Evolutionary conservation across 2,329 filamentous ascomycete species (phyloP).

Genomic region (Orbilia blumenaviensis): DNA sequence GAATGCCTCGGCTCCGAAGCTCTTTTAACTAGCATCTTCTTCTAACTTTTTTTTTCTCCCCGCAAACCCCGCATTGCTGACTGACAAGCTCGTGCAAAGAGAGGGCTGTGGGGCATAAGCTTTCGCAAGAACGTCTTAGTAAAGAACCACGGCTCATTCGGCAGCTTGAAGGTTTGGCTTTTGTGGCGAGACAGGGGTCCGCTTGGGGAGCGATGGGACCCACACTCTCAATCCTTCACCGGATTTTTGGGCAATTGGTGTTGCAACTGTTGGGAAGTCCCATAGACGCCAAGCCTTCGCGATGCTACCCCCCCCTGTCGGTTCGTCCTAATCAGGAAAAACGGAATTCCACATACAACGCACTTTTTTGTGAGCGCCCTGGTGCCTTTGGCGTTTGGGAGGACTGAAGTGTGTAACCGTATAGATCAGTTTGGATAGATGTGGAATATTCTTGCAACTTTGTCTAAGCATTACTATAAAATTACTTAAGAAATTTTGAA

Average conservation of each 20-base stretch:
- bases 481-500: too few species aligned
- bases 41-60: not conserved
- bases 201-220: not conserved
- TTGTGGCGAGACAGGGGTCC: conserved; percentile 8
- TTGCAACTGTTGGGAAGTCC: not conserved
- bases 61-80: conserved; percentile 6
- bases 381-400: not conserved
- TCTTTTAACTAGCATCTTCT: not conserved
- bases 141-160: conserved; percentile 22
- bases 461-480: too few species aligned
- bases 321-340: not conserved
- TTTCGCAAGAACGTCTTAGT: not conserved
- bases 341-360: conserved; percentile 5
- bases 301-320: not conserved
- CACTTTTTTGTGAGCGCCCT: not conserved
- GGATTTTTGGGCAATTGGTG: not conserved
- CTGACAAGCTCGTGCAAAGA: too few species aligned
- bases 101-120: not conserved
- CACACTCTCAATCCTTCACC: not conserved
- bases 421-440: too few species aligned
- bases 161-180: not conserved
- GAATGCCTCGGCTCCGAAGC: conserved; percentile 30
- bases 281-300: not conserved
- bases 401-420: not conserved
- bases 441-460: too few species aligned